phyloP scores from a whole-genome alignment of 331 rosid species.

The Rhamnella rubrinervis region DNA sequence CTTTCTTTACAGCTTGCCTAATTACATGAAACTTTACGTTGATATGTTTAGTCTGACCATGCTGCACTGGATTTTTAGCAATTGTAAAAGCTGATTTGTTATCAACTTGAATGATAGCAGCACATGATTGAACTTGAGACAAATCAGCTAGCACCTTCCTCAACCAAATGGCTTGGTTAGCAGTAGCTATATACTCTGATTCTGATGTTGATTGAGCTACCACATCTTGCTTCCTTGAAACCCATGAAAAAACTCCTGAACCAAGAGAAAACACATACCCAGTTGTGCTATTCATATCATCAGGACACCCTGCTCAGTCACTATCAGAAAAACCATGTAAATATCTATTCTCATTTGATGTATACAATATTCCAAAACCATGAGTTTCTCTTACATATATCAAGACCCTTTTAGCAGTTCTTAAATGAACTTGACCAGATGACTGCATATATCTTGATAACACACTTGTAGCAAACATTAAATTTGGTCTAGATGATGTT shows the following conservation, averaged over 20 bases:
- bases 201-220: not conserved
- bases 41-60: too few relatives aligned
- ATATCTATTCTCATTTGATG: not conserved
- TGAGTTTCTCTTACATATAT: not conserved
- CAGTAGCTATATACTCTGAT: not conserved
- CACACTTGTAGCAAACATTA: too few relatives aligned
- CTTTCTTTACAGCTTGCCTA: too few relatives aligned
- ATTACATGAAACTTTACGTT: too few relatives aligned
- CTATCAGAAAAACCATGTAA: not conserved
- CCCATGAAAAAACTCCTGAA: not conserved
- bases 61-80: too few relatives aligned
- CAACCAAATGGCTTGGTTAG: not conserved
- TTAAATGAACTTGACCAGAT: too few relatives aligned
- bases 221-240: not conserved
- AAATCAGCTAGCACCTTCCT: not conserved
- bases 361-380: not conserved
- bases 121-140: too few relatives aligned
- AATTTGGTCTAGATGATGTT: too few relatives aligned
- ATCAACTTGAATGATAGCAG: too few relatives aligned
- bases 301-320: not conserved
- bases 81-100: too few relatives aligned
- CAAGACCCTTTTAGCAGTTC: slow-evolving; percentile 19
- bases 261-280: not conserved
- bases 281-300: not conserved
- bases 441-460: too few relatives aligned